phyloP scores from a whole-genome alignment of 1,284 basidiomycete genomes.

The Phenoliferia sp. region DNA sequence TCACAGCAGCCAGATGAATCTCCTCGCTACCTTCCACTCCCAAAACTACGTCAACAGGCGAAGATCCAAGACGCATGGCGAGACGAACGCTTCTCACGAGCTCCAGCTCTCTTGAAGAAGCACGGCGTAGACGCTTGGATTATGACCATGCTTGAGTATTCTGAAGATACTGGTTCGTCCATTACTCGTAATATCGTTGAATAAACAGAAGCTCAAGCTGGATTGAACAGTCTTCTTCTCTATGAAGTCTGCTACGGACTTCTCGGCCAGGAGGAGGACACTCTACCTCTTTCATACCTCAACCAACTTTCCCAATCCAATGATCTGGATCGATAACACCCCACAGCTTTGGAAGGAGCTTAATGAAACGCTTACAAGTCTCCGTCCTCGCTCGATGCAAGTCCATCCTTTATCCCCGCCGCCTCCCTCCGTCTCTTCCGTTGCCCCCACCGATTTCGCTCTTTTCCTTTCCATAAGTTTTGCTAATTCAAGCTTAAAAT shows the following conservation, averaged over 20 bases:
- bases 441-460: not conserved
- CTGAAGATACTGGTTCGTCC: not conserved
- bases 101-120: not conserved
- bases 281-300: not conserved
- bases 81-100: not conserved
- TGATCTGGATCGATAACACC: not conserved
- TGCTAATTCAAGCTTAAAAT: too few species aligned
- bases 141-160: not conserved
- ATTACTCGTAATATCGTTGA: not conserved
- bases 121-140: not conserved
- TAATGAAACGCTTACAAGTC: not conserved
- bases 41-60: not conserved
- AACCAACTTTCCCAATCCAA: not conserved
- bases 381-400: not conserved
- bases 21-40: not conserved
- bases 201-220: not conserved
- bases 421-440: not conserved
- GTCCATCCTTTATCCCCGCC: not conserved
- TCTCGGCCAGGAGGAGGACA: not conserved
- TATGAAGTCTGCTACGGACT: not conserved
- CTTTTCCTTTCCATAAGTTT: too few species aligned
- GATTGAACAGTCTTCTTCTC: not conserved
- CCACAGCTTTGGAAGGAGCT: not conserved
- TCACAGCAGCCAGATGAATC: not conserved
- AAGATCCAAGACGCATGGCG: not conserved